phyloP scores from a whole-genome alignment of 164 flowering plant species.

The Annona cherimola region DNA sequence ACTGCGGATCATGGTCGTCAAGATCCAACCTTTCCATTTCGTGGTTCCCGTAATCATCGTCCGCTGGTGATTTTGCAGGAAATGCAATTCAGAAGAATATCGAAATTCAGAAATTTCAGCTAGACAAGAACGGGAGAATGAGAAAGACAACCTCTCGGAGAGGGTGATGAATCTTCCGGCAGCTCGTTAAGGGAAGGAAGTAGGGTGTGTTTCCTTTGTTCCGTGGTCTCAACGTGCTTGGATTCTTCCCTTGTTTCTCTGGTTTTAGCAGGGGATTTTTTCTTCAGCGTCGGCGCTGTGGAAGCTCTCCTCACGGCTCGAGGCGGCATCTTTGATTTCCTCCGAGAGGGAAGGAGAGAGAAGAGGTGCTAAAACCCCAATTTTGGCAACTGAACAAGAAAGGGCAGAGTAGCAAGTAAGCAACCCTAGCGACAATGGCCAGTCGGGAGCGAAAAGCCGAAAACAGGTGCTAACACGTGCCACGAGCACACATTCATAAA shows the following conservation, averaged over 20 bases:
- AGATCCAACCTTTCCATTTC: slow-evolving; percentile 4
- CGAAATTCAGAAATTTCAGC: background rate
- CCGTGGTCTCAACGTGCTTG: background rate
- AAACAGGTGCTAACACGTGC: too few species aligned
- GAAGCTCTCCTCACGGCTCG: slow-evolving; percentile 16
- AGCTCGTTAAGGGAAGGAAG: slow-evolving; percentile 4
- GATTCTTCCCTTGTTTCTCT: slow-evolving; percentile 1
- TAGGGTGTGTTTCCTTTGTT: background rate
- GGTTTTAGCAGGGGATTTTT: slow-evolving; percentile 11
- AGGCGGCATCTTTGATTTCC: slow-evolving; percentile 16
- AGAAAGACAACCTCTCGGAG: slow-evolving; percentile 5
- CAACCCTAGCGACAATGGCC: background rate
- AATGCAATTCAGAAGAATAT: background rate
- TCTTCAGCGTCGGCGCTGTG: slow-evolving; percentile 18
- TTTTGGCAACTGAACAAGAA: background rate
- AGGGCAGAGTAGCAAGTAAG: background rate
- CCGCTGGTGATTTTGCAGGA: background rate
- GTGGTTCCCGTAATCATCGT: slow-evolving; percentile 2
- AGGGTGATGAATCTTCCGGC: background rate
- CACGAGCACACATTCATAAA: too few species aligned
- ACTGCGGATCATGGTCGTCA: slow-evolving; percentile 3
- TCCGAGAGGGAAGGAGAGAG: background rate
- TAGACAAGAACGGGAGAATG: background rate
- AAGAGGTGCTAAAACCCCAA: background rate
- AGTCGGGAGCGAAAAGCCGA: too few species aligned